phyloP scores from a whole-genome alignment of 2,329 filamentous ascomycete genomes.

The Talaromyces pinophilus region DNA sequence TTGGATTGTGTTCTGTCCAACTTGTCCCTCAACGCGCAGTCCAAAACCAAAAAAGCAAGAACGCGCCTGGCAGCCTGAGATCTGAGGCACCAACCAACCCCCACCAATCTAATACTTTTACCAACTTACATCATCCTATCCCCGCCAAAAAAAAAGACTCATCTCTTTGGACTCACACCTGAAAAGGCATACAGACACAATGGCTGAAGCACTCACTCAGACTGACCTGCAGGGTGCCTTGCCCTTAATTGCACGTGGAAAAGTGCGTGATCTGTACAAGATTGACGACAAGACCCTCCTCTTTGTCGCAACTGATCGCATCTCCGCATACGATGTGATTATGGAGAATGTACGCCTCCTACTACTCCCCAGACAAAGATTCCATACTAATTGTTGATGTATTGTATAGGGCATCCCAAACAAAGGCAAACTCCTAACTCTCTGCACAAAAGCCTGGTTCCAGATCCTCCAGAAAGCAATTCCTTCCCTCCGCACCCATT shows the following conservation, averaged over 20 bases:
- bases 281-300: constrained; percentile 71
- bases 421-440: constrained; percentile 68
- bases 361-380: no score
- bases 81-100: constrained; percentile 9
- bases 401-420: constrained; percentile 62
- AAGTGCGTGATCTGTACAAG: constrained; percentile 80
- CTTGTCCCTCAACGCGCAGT: background rate
- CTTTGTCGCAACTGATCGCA: constrained; percentile 84
- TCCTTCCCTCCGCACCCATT: constrained; percentile 63
- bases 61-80: constrained; percentile 14
- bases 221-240: constrained; percentile 48
- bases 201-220: constrained; percentile 43
- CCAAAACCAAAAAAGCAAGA: background rate
- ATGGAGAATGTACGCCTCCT: constrained; percentile 64
- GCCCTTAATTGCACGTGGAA: constrained; percentile 61
- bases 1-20: background rate
- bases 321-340: constrained; percentile 93
- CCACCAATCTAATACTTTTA: background rate
- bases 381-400: background rate
- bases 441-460: constrained; percentile 71
- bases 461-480: constrained; percentile 58
- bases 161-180: background rate
- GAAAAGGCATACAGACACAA: constrained; percentile 25
- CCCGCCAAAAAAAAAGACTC: constrained; percentile 13
- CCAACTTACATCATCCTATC: background rate